Evolutionary conservation across 441 rosid genomes (phyloP).

Genomic region (Bruguiera hainesii): DNA sequence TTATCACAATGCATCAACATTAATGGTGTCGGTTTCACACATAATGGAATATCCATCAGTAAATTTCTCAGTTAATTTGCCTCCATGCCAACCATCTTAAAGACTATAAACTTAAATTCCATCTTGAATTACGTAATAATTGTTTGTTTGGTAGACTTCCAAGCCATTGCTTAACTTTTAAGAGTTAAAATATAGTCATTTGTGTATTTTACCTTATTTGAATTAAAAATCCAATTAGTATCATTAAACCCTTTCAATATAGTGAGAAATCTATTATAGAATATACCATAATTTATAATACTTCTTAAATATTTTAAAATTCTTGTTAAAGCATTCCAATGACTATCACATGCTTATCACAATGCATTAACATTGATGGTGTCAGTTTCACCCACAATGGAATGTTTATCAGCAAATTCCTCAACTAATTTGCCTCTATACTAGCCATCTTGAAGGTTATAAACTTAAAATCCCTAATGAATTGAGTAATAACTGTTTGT

Average conservation of each 20-base stretch:
- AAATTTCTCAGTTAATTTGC: not conserved
- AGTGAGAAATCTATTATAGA: not conserved
- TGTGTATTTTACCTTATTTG: not conserved
- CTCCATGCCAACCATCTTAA: not conserved
- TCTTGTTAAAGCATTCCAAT: not conserved
- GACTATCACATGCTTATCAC: not conserved
- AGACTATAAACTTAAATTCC: not conserved
- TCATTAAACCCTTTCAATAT: not conserved
- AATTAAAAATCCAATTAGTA: not conserved
- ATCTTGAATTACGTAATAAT: not conserved
- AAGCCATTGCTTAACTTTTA: not conserved
- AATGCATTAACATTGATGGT: not conserved
- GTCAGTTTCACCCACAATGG: not conserved
- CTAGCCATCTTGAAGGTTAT: not conserved
- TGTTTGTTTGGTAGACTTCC: not conserved
- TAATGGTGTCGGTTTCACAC: not conserved
- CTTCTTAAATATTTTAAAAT: not conserved
- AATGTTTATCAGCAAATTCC: not conserved
- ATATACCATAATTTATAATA: not conserved
- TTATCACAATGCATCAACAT: conserved; percentile 2
- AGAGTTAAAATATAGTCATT: not conserved
- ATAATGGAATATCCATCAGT: not conserved
- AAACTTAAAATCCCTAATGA: not conserved
- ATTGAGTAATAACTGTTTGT: not conserved
- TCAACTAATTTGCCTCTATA: not conserved